Evolutionary conservation across 176 grass and related monocot genomes (phyloP).

Genomic region (Hordeum vulgare): DNA sequence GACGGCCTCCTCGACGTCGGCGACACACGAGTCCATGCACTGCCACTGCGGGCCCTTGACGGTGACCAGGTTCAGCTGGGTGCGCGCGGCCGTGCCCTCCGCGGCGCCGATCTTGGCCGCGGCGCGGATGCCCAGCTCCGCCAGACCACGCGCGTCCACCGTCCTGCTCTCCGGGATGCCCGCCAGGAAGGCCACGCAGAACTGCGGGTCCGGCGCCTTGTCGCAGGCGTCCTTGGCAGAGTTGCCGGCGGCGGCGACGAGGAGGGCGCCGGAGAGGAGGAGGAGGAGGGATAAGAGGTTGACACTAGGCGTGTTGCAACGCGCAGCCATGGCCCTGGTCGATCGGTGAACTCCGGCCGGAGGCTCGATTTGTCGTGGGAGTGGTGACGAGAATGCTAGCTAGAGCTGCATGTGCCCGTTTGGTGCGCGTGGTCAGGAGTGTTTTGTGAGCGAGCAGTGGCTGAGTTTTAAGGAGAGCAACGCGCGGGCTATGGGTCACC

Average conservation of each 20-base stretch:
- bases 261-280: background rate
- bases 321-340: background rate
- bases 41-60: background rate
- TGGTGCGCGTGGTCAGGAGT: background rate
- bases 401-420: background rate
- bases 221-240: background rate
- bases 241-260: no score
- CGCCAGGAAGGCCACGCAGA: background rate
- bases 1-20: background rate
- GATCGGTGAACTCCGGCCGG: background rate
- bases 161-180: background rate
- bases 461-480: background rate
- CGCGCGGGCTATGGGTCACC: background rate
- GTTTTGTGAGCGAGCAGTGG: background rate
- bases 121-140: background rate
- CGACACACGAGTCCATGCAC: slow-evolving; percentile 1
- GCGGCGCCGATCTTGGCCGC: background rate
- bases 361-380: background rate
- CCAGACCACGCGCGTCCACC: background rate
- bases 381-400: background rate
- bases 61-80: background rate
- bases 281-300: background rate
- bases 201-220: background rate
- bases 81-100: background rate
- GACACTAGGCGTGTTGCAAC: background rate